Evolutionary conservation across 2,329 filamentous ascomycete genomes (phyloP), one percentile per base, ranked within the genome.

Genomic region (Calonectria montana): DNA sequence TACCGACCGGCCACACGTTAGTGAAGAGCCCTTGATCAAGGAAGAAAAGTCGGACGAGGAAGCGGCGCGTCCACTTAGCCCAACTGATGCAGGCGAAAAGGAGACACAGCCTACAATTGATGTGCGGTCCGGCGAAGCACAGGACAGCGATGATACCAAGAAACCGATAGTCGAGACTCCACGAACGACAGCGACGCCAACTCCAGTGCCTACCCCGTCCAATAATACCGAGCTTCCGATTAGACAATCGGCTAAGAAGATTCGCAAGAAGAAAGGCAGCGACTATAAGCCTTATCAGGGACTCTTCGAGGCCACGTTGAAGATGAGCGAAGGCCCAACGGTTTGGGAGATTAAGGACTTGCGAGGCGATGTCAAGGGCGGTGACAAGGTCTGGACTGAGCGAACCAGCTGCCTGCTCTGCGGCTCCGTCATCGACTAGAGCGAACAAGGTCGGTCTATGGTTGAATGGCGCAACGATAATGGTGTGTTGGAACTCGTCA

Each of bases 311-410:
- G 89, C 87, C 4, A 82, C 80, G 2, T 82, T 91, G 27, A 83
- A 84, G 72, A 86, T 88, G 77, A 86, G 87, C 45, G 81, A 82
- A 4, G 86, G 84, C 4, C 87, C 87, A 21, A 86, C 88, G 0
- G 79, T 84, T 25, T 84, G 90, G 63, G 87, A 89, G 73, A 86
- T 91, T 63, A 85, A 80, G 29, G 89, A 91, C 74, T 80, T 90
- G 55, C 84, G 89, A 57, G 78, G 85, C 35, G 82, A 83, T 12
- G 81, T 90, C 8, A 79, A 79, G 2, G 87, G 85, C 12, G 88
- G 88, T 2, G 85, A 86, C 37, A 89, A 87, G 79, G 82, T 81
- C 12, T 91, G 89, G 89, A 86, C 83, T 13, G 88, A 91, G 77
- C 84, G 84, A 39, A 82, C 80, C 4, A 67, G 83, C 59, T 91